phyloP scores from a whole-genome alignment of 805 yeast species.

The Wickerhamomyces ciferrii region DNA sequence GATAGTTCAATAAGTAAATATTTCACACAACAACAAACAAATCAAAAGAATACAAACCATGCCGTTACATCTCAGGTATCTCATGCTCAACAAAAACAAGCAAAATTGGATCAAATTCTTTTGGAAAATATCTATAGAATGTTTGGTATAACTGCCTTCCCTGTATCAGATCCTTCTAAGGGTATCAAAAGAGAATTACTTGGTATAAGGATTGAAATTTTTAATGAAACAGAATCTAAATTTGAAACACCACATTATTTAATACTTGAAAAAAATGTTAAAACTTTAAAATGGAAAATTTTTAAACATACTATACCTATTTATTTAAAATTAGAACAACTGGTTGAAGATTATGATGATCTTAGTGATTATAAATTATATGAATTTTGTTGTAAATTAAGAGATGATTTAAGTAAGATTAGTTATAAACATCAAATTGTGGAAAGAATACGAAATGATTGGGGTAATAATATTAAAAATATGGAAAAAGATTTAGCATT shows the following conservation, averaged over 20 bases:
- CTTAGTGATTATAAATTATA: constrained; percentile 10
- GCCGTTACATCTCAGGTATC: too few species aligned
- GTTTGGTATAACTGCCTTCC: constrained; percentile 35
- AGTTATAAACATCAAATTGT: constrained; percentile 17
- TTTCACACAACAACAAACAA: too few species aligned
- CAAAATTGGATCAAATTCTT: constrained; percentile 13
- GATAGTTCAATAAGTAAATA: constrained; percentile 19
- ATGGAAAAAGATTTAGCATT: constrained; percentile 17
- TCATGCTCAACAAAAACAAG: not conserved
- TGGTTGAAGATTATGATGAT: constrained; percentile 14
- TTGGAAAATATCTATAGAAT: constrained; percentile 30
- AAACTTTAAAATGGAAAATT: constrained; percentile 24
- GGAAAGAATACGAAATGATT: constrained; percentile 4
- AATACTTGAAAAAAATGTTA: constrained; percentile 23
- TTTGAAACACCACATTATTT: constrained; percentile 32
- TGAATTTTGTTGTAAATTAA: constrained; percentile 7
- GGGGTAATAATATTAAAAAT: constrained; percentile 5
- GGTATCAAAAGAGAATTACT: constrained; percentile 18
- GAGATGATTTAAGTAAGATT: constrained; percentile 11
- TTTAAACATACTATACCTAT: constrained; percentile 34
- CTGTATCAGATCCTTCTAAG: constrained; percentile 30
- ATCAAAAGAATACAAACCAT: too few species aligned
- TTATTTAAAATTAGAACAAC: constrained; percentile 11
- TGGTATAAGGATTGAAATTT: constrained; percentile 35
- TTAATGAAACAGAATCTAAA: constrained; percentile 18